Evolutionary conservation across 2,329 filamentous ascomycete species (phyloP).

Genomic region (Colletotrichum scovillei): DNA sequence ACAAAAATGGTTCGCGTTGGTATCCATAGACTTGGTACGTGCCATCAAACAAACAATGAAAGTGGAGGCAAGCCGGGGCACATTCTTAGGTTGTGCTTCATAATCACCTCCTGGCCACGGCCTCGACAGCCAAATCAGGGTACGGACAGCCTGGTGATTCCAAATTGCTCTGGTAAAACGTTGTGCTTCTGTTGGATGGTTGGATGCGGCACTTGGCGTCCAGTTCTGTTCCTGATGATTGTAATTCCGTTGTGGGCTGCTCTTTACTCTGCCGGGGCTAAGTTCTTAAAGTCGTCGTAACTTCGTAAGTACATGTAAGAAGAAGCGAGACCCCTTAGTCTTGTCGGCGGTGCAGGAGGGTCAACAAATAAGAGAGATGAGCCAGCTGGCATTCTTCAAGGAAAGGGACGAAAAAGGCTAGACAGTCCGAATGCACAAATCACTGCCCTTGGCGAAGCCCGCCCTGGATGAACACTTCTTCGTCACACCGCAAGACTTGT

Average conservation of each 20-base stretch:
- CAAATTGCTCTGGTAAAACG: background rate
- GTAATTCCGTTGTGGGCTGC: background rate
- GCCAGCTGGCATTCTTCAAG: background rate
- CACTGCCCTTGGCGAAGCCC: background rate
- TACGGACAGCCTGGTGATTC: background rate
- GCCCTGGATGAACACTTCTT: constrained; percentile 12
- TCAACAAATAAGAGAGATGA: background rate
- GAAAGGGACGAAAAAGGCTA: constrained; percentile 9
- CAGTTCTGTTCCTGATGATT: constrained; percentile 1
- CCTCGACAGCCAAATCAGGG: background rate
- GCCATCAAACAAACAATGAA: background rate
- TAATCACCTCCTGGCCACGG: background rate
- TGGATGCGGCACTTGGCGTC: background rate
- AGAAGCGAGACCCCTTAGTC: background rate
- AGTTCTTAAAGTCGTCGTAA: background rate
- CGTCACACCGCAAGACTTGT: background rate
- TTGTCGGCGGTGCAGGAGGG: background rate
- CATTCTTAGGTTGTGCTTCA: background rate
- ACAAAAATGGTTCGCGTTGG: background rate
- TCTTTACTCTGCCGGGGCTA: background rate
- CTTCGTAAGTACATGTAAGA: background rate
- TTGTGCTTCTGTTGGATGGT: background rate
- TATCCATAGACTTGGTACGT: background rate
- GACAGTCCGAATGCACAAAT: background rate
- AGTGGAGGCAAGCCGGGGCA: background rate